phyloP scores from a whole-genome alignment of 2,329 filamentous ascomycete genomes.

The Arthrocladium fulminans region DNA sequence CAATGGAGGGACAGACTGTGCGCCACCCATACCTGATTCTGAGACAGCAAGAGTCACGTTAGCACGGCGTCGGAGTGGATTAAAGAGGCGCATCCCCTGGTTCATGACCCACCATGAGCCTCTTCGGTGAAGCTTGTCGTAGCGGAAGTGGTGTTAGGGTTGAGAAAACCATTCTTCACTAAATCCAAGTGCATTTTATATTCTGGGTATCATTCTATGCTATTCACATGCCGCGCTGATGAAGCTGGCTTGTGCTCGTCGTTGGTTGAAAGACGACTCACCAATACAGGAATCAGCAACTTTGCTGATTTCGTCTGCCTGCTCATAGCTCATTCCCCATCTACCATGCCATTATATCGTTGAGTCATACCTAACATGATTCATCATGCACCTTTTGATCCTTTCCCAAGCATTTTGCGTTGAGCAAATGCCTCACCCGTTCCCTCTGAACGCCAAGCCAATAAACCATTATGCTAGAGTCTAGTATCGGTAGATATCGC shows the following conservation, averaged over 20 bases:
- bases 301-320: conserved; percentile 8
- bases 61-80: too few species aligned
- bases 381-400: neutral
- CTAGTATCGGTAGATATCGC: conserved; percentile 62
- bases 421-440: conserved; percentile 16
- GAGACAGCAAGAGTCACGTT: too few species aligned
- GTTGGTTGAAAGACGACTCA: conserved; percentile 21
- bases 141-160: too few species aligned
- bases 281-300: neutral
- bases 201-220: conserved; percentile 7
- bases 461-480: conserved; percentile 4
- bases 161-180: conserved; percentile 1
- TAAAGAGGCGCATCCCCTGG: too few species aligned
- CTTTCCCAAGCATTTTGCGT: conserved; percentile 18
- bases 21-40: too few species aligned
- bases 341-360: conserved; percentile 11
- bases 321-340: conserved; percentile 5
- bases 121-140: too few species aligned
- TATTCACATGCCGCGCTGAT: conserved; percentile 17
- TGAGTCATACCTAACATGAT: conserved; percentile 10
- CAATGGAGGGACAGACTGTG: too few species aligned
- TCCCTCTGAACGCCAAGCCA: conserved; percentile 12
- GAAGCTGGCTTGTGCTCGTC: conserved; percentile 15
- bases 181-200: neutral
- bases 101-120: too few species aligned